Percentiles rank a stretch among this genome's conserved stretches.
These are phyloP conservation scores for Huntiella abstrusa DNA, from an alignment of 2,329 filamentous ascomycete genomes.

Conservation along the genomic window DNA sequence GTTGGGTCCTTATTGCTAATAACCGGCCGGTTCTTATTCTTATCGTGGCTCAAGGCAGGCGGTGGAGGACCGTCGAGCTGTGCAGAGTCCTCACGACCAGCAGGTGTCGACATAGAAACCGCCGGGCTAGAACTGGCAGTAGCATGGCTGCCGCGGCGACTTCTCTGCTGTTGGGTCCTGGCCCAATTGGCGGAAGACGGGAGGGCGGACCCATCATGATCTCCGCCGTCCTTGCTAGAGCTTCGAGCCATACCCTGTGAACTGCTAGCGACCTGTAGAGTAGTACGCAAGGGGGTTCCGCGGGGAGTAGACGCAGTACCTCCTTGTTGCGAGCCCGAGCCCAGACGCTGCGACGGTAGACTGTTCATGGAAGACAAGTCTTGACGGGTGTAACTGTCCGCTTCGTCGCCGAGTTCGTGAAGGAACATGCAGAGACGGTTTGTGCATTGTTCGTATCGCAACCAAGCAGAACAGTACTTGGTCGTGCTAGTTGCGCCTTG, in stretches of 20 bases:
- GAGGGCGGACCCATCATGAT: conserved; percentile 64
- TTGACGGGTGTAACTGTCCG: conserved; percentile 87
- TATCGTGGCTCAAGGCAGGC: conserved; percentile 12
- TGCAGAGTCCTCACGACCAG: conserved; percentile 17
- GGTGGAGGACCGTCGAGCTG: conserved; percentile 18
- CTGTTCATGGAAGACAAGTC: conserved; percentile 91
- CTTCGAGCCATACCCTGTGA: conserved; percentile 54
- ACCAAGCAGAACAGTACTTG: conserved; percentile 94
- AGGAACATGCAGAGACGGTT: conserved; percentile 97
- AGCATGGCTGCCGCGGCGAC: conserved; percentile 57
- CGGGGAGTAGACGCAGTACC: not conserved
- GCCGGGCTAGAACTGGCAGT: conserved; percentile 72
- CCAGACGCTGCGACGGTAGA: conserved; percentile 54
- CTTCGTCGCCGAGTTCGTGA: conserved; percentile 94
- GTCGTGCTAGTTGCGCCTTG: conserved; percentile 67
- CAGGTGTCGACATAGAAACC: conserved; percentile 39
- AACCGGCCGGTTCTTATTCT: conserved; percentile 6
- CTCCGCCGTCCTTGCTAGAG: conserved; percentile 53
- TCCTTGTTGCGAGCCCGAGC: conserved; percentile 17
- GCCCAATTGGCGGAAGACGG: conserved; percentile 93
- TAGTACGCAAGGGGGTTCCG: conserved; percentile 1
- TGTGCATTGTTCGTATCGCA: conserved; percentile 83
- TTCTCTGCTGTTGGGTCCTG: conserved; percentile 41
- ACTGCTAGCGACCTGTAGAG: conserved; percentile 15
- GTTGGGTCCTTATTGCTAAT: not conserved